Base-by-base conservation (phyloP, 2,329 filamentous ascomycete species). In the Penicillium thymicola region DNA sequence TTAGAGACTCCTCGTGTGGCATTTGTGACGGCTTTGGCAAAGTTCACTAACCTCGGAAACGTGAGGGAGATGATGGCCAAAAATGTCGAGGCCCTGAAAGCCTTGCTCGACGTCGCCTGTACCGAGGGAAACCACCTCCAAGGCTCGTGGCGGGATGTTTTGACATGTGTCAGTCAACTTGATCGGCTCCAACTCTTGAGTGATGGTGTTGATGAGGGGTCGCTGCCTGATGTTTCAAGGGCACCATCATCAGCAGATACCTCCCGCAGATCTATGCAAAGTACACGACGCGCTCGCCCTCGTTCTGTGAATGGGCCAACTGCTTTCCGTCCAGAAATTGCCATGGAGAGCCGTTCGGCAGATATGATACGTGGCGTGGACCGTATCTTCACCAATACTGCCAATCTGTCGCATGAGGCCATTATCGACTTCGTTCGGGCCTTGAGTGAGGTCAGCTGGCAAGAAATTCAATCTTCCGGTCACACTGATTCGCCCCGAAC, bases 401-500 rank as follows among this genome's bases (percentile, higher is more conserved):
- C 92, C 9, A 92, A 95, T 65, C 82, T 99, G 2, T 92, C 89
- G 5, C 92, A 92, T 57, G 92, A 97, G 64, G 92, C 93, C 3
- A 99, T 99, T 67, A 89, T 97, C 1, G 88, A 96, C 72, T 99
- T 99, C 72, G 93, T 96, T 49, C 87, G 87, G 54, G 92, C 94
- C 0, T 77, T 99, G 57, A 96, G 90, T 8, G 92, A 97, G 71
- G 93, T 99, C 63, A 97, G 93, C 74, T 97, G 94, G 94, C 93
- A 97, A 69, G 94, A 99, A 74, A 99, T 99, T 69, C 93, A 95
- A 71, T 96, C 94, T 4, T 97, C 94, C 0, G 94, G 94, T 0
- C 90, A 93, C 55, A 97, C 93, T 69, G 94, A 99, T 59, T 95
- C 91, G 23, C 94, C 94, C 11, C 86, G 95, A 53, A 99, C 93